A percentile compares a stretch with the other conserved stretches of the same genome.
phyloP scores from a whole-genome alignment of 805 yeast species.

The Candida silvicultrix region DNA sequence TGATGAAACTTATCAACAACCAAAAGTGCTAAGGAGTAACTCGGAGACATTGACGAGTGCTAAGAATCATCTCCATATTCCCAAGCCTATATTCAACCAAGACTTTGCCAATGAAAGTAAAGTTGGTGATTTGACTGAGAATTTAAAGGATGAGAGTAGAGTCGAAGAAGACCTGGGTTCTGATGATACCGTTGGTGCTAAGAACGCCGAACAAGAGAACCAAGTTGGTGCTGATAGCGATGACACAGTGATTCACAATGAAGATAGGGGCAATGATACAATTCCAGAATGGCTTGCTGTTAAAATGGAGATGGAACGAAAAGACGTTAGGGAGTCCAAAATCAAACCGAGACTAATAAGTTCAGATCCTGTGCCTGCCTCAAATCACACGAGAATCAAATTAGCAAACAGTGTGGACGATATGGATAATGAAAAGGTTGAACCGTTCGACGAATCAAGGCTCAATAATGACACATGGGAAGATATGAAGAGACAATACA shows the following conservation, averaged over 20 bases:
- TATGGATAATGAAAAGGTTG: background rate
- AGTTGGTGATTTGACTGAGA: background rate
- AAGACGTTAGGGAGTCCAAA: background rate
- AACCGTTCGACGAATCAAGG: no score
- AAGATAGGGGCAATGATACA: constrained; percentile 7
- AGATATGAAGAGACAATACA: constrained; percentile 13
- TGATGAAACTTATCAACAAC: background rate
- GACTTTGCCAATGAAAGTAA: constrained; percentile 6
- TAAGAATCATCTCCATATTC: constrained; percentile 7
- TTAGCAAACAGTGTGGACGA: background rate
- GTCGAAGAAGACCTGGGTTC: background rate
- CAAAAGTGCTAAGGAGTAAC: background rate
- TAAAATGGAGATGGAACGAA: constrained; percentile 1
- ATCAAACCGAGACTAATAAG: constrained; percentile 4
- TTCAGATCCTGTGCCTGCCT: constrained; percentile 1
- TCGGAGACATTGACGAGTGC: background rate
- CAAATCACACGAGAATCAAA: background rate
- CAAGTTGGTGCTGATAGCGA: background rate
- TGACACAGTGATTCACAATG: constrained; percentile 15
- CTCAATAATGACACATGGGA: constrained; percentile 15
- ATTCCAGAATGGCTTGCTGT: constrained; percentile 19
- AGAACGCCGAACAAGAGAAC: background rate
- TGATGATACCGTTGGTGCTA: background rate
- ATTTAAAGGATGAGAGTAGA: constrained; percentile 2
- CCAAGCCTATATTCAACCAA: constrained; percentile 5